Conservation (phyloP, 2,329 filamentous ascomycete genomes). For the Alternaria rosae region DNA sequence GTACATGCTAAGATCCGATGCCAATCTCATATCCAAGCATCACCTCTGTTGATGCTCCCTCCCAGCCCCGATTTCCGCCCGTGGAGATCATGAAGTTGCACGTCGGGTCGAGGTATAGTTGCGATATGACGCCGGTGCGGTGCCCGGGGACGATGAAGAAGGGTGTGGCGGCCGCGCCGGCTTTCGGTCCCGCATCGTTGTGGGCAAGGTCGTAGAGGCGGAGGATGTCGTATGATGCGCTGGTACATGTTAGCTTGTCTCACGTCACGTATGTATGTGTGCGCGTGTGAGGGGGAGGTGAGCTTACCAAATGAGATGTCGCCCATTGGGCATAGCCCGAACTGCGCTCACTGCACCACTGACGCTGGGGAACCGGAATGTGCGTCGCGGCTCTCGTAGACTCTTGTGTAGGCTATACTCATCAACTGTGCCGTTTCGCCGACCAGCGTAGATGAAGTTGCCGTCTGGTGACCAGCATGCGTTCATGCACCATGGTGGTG, state of each 20-base stretch:
- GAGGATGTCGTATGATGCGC: slow-evolving; percentile 91
- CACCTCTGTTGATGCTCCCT: slow-evolving; percentile 87
- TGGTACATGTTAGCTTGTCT: slow-evolving; percentile 46
- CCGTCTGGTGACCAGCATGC: slow-evolving; percentile 96
- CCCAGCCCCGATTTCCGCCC: slow-evolving; percentile 93
- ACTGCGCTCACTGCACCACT: slow-evolving; percentile 90
- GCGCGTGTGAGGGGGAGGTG: background rate
- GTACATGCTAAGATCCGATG: slow-evolving; percentile 45
- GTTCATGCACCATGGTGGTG: slow-evolving; percentile 97
- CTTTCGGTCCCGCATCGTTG: slow-evolving; percentile 60
- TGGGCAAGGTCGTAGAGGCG: slow-evolving; percentile 87
- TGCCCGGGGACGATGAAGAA: slow-evolving; percentile 97
- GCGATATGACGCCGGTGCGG: slow-evolving; percentile 84
- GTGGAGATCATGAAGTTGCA: slow-evolving; percentile 91
- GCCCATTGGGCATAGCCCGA: slow-evolving; percentile 88
- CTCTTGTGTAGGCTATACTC: slow-evolving; percentile 89
- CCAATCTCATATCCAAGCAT: slow-evolving; percentile 92
- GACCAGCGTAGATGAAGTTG: slow-evolving; percentile 91
- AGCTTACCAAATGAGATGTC: slow-evolving; percentile 83
- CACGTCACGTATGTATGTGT: background rate
- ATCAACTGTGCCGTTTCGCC: slow-evolving; percentile 91
- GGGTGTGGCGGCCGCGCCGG: slow-evolving; percentile 76
- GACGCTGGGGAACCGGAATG: slow-evolving; percentile 86
- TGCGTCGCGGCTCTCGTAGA: slow-evolving; percentile 75
- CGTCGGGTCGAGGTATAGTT: slow-evolving; percentile 85